These are phyloP conservation scores for Myotisia sp. DNA, from an alignment of 2,329 filamentous ascomycete species.

Conservation along the genomic window DNA sequence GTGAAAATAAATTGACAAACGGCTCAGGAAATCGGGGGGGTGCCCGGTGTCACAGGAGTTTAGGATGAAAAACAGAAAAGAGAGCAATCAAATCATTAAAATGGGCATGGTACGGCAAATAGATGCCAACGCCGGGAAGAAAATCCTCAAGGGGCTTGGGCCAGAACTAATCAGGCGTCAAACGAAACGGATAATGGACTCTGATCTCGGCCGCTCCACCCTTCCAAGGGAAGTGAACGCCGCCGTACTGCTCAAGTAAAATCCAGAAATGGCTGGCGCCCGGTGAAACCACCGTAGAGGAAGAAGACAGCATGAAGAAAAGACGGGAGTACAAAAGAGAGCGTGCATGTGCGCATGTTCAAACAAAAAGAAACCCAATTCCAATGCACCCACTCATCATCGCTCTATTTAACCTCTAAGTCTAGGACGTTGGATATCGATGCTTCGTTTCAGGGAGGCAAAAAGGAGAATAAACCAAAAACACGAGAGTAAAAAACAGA, in stretches of 20 bases:
- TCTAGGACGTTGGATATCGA: constrained; percentile 11
- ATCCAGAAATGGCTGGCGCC: neutral
- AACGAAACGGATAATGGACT: too few relatives aligned
- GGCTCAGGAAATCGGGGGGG: too few relatives aligned
- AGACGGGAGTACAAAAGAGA: neutral
- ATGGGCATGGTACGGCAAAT: too few relatives aligned
- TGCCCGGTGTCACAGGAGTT: too few relatives aligned
- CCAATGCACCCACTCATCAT: constrained; percentile 7
- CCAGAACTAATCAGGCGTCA: too few relatives aligned
- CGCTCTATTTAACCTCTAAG: constrained; percentile 9
- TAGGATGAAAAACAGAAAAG: too few relatives aligned
- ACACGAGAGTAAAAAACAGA: constrained; percentile 2
- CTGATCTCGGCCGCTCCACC: constrained; percentile 5
- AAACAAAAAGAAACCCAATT: constrained; percentile 3
- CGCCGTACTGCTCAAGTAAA: neutral
- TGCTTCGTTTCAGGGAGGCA: constrained; percentile 7
- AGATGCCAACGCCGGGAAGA: too few relatives aligned
- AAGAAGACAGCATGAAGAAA: neutral
- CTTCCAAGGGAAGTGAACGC: constrained; percentile 3
- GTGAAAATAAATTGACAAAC: too few relatives aligned
- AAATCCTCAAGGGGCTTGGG: too few relatives aligned
- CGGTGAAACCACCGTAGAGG: neutral
- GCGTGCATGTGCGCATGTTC: neutral
- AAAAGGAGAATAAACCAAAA: constrained; percentile 2
- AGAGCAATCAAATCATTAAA: too few relatives aligned